Evolutionary conservation across 2,329 filamentous ascomycete species (phyloP).

Genomic region (Rutstroemia sydowiana): DNA sequence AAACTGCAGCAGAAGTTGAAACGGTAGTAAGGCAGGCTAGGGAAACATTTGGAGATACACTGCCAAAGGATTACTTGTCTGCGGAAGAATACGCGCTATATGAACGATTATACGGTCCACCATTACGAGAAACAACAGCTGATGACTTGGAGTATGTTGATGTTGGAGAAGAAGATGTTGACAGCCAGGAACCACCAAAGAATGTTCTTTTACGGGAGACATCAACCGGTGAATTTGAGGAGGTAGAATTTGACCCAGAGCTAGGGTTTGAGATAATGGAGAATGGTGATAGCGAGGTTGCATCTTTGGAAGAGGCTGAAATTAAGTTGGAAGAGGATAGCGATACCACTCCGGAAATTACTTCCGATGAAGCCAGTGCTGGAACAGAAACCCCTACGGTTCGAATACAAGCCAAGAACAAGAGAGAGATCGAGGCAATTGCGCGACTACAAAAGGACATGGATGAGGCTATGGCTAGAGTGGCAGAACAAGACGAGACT

Average conservation of each 20-base stretch:
- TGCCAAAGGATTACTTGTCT: slow-evolving; percentile 65
- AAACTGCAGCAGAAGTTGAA: slow-evolving; percentile 41
- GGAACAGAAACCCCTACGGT: slow-evolving; percentile 11
- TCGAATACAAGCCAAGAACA: slow-evolving; percentile 23
- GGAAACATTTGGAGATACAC: slow-evolving; percentile 66
- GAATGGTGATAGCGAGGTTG: slow-evolving; percentile 19
- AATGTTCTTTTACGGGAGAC: slow-evolving; percentile 47
- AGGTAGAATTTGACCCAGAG: slow-evolving; percentile 40
- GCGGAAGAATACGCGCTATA: slow-evolving; percentile 69
- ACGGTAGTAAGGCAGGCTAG: slow-evolving; percentile 62
- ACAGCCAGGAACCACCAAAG: slow-evolving; percentile 38
- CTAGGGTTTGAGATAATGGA: slow-evolving; percentile 27
- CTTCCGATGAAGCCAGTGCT: slow-evolving; percentile 26
- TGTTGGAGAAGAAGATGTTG: slow-evolving; percentile 35
- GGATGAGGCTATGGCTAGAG: slow-evolving; percentile 21
- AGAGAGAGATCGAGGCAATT: slow-evolving; percentile 29
- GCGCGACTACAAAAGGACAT: slow-evolving; percentile 28
- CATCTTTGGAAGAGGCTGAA: background rate
- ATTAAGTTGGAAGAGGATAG: background rate
- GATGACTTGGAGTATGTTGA: slow-evolving; percentile 46
- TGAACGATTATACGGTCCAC: slow-evolving; percentile 72
- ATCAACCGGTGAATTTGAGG: slow-evolving; percentile 52
- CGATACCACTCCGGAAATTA: slow-evolving; percentile 26
- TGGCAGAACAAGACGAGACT: slow-evolving; percentile 21
- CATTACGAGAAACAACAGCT: slow-evolving; percentile 52